Percentiles rank a stretch among this genome's conserved stretches.
These are phyloP conservation scores for Solanum bukasovii DNA, from an alignment of 257 asterid species.

Conservation along the genomic window DNA sequence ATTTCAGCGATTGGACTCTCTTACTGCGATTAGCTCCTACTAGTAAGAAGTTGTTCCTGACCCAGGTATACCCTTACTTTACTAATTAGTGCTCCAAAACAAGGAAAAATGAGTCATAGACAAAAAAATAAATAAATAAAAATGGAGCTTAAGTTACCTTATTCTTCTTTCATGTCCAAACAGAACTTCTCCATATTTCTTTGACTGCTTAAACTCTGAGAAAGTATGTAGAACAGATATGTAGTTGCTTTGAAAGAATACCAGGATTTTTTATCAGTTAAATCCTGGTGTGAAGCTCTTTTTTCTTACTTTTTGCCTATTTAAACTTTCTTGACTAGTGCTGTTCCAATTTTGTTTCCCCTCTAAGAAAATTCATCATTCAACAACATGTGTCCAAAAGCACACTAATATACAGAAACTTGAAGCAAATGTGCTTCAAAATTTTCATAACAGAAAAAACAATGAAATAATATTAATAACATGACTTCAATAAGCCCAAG, in stretches of 20 bases:
- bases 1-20: too few species aligned
- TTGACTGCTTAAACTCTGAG: background rate
- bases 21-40: too few species aligned
- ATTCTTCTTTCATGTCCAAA: background rate
- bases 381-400: background rate
- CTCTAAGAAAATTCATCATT: background rate
- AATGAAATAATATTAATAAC: constrained; percentile 1
- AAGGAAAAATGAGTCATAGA: background rate
- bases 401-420: background rate
- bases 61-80: background rate
- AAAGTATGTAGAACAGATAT: background rate
- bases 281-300: background rate
- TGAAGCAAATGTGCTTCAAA: background rate
- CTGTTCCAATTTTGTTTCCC: background rate
- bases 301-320: background rate
- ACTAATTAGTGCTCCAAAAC: background rate
- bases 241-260: background rate
- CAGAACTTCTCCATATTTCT: background rate
- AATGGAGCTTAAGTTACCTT: background rate
- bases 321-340: background rate
- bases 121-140: background rate
- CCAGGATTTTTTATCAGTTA: background rate
- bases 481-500: background rate
- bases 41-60: too few species aligned
- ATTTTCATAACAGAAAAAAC: background rate